Percentiles rank a stretch among this genome's conserved stretches.
These are phyloP conservation scores for Rhodocollybia butyracea DNA, from an alignment of 768 basidiomycete genomes.

Conservation along the genomic window DNA sequence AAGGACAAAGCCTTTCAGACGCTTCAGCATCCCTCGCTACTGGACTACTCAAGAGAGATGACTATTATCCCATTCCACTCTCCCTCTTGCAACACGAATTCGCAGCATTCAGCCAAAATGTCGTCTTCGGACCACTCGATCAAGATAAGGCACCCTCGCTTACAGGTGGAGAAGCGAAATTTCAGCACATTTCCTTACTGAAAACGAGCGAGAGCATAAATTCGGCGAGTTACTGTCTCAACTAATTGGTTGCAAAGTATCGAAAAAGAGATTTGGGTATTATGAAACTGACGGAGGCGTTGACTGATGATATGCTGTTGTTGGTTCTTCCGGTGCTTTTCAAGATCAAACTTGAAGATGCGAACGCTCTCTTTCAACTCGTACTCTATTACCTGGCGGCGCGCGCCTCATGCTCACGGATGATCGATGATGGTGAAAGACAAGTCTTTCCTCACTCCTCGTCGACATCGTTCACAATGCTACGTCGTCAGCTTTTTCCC, in stretches of 20 bases:
- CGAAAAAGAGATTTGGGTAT: neutral
- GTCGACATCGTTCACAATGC: no score
- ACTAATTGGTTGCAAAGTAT: neutral
- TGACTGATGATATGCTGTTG: neutral
- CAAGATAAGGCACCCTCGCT: neutral
- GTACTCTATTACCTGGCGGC: neutral
- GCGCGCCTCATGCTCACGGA: neutral
- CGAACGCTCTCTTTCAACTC: neutral
- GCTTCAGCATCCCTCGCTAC: neutral
- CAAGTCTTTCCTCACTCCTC: neutral
- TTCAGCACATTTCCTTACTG: neutral
- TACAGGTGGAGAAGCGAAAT: neutral
- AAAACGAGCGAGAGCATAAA: neutral
- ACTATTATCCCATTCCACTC: neutral
- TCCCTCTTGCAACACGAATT: neutral
- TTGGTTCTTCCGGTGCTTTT: neutral
- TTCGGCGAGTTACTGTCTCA: neutral
- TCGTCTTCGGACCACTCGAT: neutral
- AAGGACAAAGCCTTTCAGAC: no score
- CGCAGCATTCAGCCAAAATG: neutral
- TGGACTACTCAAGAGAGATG: neutral
- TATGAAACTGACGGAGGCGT: neutral
- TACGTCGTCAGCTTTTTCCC: neutral
- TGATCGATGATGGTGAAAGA: neutral
- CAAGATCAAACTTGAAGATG: neutral